phyloP scores from a whole-genome alignment of 192 early-diverging fungal species.

The Phycomyces blakesleeanus region DNA sequence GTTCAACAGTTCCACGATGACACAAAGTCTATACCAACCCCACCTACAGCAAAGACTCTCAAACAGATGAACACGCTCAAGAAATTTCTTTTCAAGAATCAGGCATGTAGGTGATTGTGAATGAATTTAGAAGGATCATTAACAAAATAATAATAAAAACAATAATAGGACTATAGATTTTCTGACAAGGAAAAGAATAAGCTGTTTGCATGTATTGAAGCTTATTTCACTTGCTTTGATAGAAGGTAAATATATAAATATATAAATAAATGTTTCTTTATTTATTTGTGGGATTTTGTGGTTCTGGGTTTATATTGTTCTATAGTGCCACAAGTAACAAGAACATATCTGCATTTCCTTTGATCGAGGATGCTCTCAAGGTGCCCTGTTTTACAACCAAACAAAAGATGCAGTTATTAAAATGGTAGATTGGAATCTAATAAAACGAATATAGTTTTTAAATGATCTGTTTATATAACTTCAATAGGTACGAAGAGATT shows the following conservation, averaged over 20 bases:
- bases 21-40: conserved; percentile 20
- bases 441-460: neutral
- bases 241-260: conserved; percentile 8
- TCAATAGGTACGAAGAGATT: conserved; percentile 32
- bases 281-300: no score
- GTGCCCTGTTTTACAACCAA: conserved; percentile 41
- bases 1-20: conserved; percentile 31
- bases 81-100: conserved; percentile 27
- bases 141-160: no score
- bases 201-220: conserved; percentile 28
- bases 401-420: conserved; percentile 31
- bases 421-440: conserved; percentile 14
- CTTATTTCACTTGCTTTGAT: conserved; percentile 23
- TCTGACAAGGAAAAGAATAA: conserved; percentile 31
- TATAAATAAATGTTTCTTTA: no score
- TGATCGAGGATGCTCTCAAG: conserved; percentile 39
- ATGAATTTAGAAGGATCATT: no score
- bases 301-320: no score
- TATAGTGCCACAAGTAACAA: neutral
- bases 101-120: conserved; percentile 8
- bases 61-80: conserved; percentile 26
- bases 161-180: conserved; percentile 27
- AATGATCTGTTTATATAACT: neutral
- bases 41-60: conserved; percentile 21
- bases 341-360: conserved; percentile 21